Base-by-base conservation (phyloP, 306 rosid genomes). In the Gleditsia sinensis region DNA sequence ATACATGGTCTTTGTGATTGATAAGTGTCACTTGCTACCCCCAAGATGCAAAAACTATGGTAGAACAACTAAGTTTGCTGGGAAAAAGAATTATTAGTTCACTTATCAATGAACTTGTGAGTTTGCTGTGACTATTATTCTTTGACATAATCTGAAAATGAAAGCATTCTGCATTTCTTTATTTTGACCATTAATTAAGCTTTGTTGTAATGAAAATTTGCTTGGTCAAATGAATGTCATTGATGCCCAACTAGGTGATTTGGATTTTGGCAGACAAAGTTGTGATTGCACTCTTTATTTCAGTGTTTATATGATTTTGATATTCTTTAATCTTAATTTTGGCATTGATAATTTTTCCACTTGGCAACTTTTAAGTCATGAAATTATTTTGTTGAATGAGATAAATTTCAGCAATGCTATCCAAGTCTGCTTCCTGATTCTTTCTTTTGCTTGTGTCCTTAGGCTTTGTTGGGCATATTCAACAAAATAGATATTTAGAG, bases 21-120 rank as follows among this genome's bases (percentile, higher is more conserved):
- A 94, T 56, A 97, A 94, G 87, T 94, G 99, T 74, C 99, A 94
- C 80, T 67, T 94, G 81, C 73, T 94, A 74, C 87, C 96, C 71
- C 88, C 97, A 50, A 92, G 99, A 92, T 72, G 98, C 98, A 37
- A 97, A 92, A 91, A 94, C 99, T 61, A 94, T 92, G 98, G 74
- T 94, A 65, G 99, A 94, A 74, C 99, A 94, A 64, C 88, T 94
- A 84, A 90, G 97, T 79, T 88, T 94, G 83, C 84, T 94, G 79
- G 99, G 97, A 20, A 90, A 92, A 81, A 86, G 88, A 85, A 90
- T 94, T 60, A 90, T 96, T 7, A 80, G 89, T n/a, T 86, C 96
- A 64, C 97, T 94, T 40, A 97, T 92, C 69, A 94, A 94, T 81
- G 99, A 94, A 87, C 92, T 94, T 68, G 99, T 94, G 84, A 90